Base-by-base conservation (phyloP, 352 stramenopile species). In the Phytophthora tubulina region DNA sequence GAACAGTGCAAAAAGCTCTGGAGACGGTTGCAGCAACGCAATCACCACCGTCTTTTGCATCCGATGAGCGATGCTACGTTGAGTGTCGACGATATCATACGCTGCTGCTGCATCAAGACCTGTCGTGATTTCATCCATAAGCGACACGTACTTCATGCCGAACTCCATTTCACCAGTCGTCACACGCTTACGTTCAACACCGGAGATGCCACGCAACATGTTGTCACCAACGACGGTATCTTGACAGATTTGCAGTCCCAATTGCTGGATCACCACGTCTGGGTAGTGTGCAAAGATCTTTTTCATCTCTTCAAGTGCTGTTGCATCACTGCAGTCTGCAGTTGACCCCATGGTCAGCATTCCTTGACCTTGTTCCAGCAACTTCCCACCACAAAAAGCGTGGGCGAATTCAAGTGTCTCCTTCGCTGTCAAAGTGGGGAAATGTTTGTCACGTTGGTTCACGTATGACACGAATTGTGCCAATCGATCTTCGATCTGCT, bases 171-270 rank as follows among this genome's bases (percentile, higher is more conserved):
- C 55, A 5, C 55, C 55, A 52, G 55, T 63, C 39, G 55, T 63
- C 39, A 63, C 55, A 4, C 55, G 55, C 32, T 63, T 63, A 17
- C 97, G 74, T 31, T 81, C 65, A 45, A 92, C 92, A 42, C 93
- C 76, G 64, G 88, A 86, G 27, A 98, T 75, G 97, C 98, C 33
- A 97, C 53, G 48, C 88, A 84, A 33, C 56, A 91, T 81, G 9
- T 65, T 73, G 39, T 90, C 60, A 14, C 85, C 85, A 2, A 92
- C 78, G 15, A 89, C 69, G 7, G 59, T 67, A 38, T 67, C 59
- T 17, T 67, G 59, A 11, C 59, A 67, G 59, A 67, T 67, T 46
- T 67, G 59, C 15, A 67, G 36, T 2, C 59, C 59, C 2, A 67
- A 30, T 10, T 67, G 59, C n/a, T 60, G 36, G 6, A 60, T 67